Evolutionary conservation across 129 eudicot genomes (phyloP), one percentile per base, ranked within the genome.

Genomic region (Saposhnikovia divaricata): DNA sequence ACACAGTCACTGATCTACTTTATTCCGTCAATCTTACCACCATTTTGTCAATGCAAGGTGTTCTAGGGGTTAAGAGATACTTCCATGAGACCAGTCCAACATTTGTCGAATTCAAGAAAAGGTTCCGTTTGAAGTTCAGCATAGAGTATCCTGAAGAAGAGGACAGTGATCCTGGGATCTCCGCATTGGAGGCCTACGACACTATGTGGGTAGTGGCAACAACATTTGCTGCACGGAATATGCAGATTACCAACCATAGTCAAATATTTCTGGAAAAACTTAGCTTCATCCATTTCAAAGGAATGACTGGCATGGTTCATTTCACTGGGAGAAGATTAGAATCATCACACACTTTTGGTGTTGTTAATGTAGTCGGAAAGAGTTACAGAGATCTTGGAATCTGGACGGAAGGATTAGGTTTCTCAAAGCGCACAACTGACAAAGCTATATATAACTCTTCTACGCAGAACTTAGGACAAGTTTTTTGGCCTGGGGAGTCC

Each of bases 401-500:
- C 15, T 90, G 87, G 89, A 84, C 94, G 50, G 28, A 82, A 0
- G 27, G 21, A 40, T 71, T 38, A 7, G 87, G 88, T 4, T 87
- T 90, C 80, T 72, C 80, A 1, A 51, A 83, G 25, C 70, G 19
- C n/a, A 37, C 21, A 21, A 77, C 2, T 34, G 44, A 48, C 16
- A 19, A 1, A 7, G 71, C 11, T 45, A 83, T 65, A 13, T 39
- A 70, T 9, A 51, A 42, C 34, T 42, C 77, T 27, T 73, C 55
- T n/a, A 44, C 44, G 77, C 15, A 44, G 28, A 43, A 42, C 47
- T 43, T 73, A 38, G 77, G 77, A 44, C 77, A 73, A n/a, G 65
- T 90, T 39, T 66, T 78, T 34, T 90, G 91, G 88, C 91, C 94
- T 0, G 88, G 94, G 55, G 87, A 84, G 43, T 75, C 85, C 43